Conservation (phyloP, 2,329 filamentous ascomycete genomes). For the Blastomyces emzantsi region DNA sequence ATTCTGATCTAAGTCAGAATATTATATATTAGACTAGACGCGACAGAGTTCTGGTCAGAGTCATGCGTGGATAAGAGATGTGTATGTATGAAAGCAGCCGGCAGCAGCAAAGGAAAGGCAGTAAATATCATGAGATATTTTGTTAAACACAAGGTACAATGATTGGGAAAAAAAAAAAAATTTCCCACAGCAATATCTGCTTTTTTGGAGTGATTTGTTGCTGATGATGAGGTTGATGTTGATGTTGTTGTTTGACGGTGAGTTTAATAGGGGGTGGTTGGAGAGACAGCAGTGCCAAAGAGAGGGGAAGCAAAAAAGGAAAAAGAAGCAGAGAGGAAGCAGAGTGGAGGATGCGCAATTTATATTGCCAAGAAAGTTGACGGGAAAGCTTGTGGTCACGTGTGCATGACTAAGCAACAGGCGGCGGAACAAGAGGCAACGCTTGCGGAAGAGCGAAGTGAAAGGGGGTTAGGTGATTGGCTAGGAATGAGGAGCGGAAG, state of each 20-base stretch:
- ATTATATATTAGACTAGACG: background rate
- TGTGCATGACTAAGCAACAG: constrained; percentile 24
- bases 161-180: background rate
- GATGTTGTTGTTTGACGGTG: background rate
- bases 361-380: constrained; percentile 38
- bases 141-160: background rate
- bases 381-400: constrained; percentile 25
- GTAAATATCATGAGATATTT: constrained; percentile 4
- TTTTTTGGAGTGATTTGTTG: background rate
- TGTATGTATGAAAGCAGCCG: background rate
- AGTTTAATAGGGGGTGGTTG: background rate
- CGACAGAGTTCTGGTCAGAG: background rate
- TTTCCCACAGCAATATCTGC: background rate
- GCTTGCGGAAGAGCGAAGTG: background rate
- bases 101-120: background rate
- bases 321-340: constrained; percentile 33
- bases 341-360: constrained; percentile 26
- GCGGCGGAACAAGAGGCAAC: constrained; percentile 12
- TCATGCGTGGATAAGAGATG: background rate
- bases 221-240: too few relatives aligned
- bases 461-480: background rate
- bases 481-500: background rate
- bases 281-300: background rate
- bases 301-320: constrained; percentile 17
- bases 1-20: background rate